Percentiles rank a stretch among this genome's conserved stretches.
Evolutionary conservation across 805 yeast genomes (phyloP).

Genomic region (Ogataea trehaloabstinens): DNA sequence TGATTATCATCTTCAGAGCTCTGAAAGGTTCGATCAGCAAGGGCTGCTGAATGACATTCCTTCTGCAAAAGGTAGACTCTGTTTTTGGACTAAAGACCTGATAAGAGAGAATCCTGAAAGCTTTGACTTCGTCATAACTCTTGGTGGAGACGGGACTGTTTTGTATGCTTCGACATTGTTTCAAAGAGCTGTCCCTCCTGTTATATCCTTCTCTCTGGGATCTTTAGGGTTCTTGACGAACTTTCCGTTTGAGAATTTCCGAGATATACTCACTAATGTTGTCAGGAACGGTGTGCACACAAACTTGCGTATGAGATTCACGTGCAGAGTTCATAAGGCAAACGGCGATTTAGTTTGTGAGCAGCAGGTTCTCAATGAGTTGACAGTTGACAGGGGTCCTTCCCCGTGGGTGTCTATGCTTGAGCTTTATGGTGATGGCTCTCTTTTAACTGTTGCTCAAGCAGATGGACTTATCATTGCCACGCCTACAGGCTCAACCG

Average conservation of each 20-base stretch:
- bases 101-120: slow-evolving; percentile 44
- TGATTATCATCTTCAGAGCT: slow-evolving; percentile 61
- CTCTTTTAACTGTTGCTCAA: slow-evolving; percentile 82
- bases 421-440: slow-evolving; percentile 85
- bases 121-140: slow-evolving; percentile 77
- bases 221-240: slow-evolving; percentile 91
- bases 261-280: slow-evolving; percentile 53
- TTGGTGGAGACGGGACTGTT: slow-evolving; percentile 98
- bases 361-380: slow-evolving; percentile 83
- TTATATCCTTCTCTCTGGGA: slow-evolving; percentile 84
- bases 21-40: slow-evolving; percentile 60
- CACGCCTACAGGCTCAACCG: slow-evolving; percentile 96
- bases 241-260: slow-evolving; percentile 73
- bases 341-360: slow-evolving; percentile 56
- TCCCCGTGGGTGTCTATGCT: slow-evolving; percentile 88
- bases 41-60: slow-evolving; percentile 51
- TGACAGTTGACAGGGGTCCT: slow-evolving; percentile 92
- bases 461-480: slow-evolving; percentile 93
- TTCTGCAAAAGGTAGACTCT: slow-evolving; percentile 43
- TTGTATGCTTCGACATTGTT: slow-evolving; percentile 83
- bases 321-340: slow-evolving; percentile 66
- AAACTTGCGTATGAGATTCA: slow-evolving; percentile 81
- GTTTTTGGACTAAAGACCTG: slow-evolving; percentile 68
- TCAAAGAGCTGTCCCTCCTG: slow-evolving; percentile 86
- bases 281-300: slow-evolving; percentile 71